Base-by-base conservation (phyloP, 2,329 filamentous ascomycete genomes). In the Fusarium vanettenii region DNA sequence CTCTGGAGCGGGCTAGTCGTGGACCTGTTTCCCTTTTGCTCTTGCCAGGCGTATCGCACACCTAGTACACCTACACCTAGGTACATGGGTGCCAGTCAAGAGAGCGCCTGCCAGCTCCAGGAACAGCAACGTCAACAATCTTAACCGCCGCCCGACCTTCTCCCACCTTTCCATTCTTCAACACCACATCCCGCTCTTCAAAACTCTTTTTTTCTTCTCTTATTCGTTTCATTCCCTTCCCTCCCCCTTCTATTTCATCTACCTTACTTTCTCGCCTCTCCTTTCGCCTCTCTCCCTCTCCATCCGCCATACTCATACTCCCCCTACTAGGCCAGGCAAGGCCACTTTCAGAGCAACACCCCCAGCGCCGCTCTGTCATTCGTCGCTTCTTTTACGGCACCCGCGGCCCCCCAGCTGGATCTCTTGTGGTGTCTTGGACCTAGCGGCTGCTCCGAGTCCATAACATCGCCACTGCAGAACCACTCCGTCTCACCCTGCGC, bases 401-500 rank as follows among this genome's bases (percentile, higher is more conserved):
- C 69, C 66, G 68, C 68, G 69, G 76, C 31, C 72, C 74, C 75
- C 75, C 75, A 78, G 71, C 74, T 64, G 64, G 33, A 50, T 27
- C 45, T 50, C 67, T 71, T 59, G 64, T 73, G 52, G 43, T 57
- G 74, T 72, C 74, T 68, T 66, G 74, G 74, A 71, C 74, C 77
- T 73, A 73, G 73, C 74, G 75, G 77, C 71, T 63, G 67, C 64
- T 67, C 76, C 76, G 78, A 75, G 68, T 70, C 66, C 45, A 50
- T 50, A 50, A 50, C 45, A 73, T 80, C 69, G 76, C 76, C 78
- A 78, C 77, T 71, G 68, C 72, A 60, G 67, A 72, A 69, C 72
- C 72, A 70, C 73, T 63, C 65, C 66, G 62, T 73, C 73, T 71
- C 45, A 71, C 70, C 70, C 73, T 65, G 74, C 70, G 71, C 67